Conservation (phyloP, 139 green algal genomes). For the Tetraselmis striata region DNA sequence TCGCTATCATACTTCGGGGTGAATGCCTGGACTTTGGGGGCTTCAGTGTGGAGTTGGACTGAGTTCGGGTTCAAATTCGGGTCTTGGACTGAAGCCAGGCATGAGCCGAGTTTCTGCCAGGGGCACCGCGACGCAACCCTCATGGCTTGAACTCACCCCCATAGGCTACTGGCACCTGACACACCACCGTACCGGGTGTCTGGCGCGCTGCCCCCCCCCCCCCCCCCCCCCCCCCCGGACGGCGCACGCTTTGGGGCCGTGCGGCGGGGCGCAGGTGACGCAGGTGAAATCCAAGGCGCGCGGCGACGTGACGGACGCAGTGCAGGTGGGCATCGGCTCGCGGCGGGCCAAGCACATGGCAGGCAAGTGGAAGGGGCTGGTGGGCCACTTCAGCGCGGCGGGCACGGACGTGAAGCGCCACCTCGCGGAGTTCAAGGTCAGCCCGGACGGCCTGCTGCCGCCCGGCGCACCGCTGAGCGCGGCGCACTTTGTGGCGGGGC, state of each 20-base stretch:
- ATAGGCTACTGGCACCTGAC: too few relatives aligned
- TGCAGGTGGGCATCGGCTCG: conserved; percentile 1
- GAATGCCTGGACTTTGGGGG: too few relatives aligned
- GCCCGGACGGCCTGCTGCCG: conserved; percentile 77
- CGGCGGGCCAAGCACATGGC: conserved; percentile 5
- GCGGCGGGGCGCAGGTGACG: neutral
- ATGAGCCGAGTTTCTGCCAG: too few relatives aligned
- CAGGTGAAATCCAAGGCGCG: conserved; percentile 1
- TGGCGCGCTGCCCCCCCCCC: too few relatives aligned
- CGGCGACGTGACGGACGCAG: neutral
- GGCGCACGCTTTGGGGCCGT: too few relatives aligned
- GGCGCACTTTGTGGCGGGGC: conserved; percentile 83
- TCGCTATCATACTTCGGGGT: too few relatives aligned
- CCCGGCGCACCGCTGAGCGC: conserved; percentile 68
- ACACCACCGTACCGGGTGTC: too few relatives aligned
- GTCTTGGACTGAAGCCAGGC: too few relatives aligned
- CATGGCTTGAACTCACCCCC: too few relatives aligned
- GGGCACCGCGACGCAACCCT: too few relatives aligned
- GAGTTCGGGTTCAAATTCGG: too few relatives aligned
- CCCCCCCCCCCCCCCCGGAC: neutral
- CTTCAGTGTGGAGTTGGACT: too few relatives aligned
- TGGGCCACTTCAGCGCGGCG: conserved; percentile 39
- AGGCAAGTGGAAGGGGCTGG: conserved; percentile 12
- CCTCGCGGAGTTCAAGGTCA: conserved; percentile 81
- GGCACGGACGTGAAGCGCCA: conserved; percentile 66